Percentiles rank a stretch among this genome's conserved stretches.
Evolutionary conservation across 768 basidiomycete genomes (phyloP).

Genomic region (Lactifluus volemus): DNA sequence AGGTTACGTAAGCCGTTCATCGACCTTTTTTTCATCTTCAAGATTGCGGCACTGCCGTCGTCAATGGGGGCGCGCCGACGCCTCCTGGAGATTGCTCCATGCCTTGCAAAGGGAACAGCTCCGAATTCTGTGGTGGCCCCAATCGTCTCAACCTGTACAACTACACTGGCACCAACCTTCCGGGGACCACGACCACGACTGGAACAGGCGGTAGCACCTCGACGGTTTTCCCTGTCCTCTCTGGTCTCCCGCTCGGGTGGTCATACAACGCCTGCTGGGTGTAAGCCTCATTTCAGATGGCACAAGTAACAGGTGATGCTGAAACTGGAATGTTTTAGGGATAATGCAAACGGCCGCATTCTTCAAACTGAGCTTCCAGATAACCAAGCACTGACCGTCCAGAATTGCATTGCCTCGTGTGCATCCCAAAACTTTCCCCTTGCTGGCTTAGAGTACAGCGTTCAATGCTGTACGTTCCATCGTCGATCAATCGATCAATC

Average conservation of each 20-base stretch:
- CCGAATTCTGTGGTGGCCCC: slow-evolving; percentile 69
- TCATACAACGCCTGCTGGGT: slow-evolving; percentile 39
- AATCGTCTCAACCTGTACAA: slow-evolving; percentile 59
- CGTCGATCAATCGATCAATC: background rate
- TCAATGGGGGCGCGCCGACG: slow-evolving; percentile 39
- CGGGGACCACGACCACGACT: slow-evolving; percentile 8
- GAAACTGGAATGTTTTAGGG: slow-evolving; percentile 24
- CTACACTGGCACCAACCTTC: slow-evolving; percentile 45
- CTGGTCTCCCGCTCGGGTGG: slow-evolving; percentile 12
- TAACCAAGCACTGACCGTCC: slow-evolving; percentile 40
- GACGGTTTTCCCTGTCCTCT: slow-evolving; percentile 11
- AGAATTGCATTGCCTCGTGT: slow-evolving; percentile 57
- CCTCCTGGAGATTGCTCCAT: slow-evolving; percentile 53
- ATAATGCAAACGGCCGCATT: slow-evolving; percentile 59
- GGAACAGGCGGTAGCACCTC: slow-evolving; percentile 29
- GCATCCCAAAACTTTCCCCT: slow-evolving; percentile 45
- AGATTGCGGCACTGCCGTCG: slow-evolving; percentile 45
- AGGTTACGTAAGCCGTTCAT: background rate
- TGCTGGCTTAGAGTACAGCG: slow-evolving; percentile 60
- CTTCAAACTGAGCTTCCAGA: slow-evolving; percentile 37
- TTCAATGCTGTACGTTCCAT: slow-evolving; percentile 38
- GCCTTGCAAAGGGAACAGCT: slow-evolving; percentile 51
- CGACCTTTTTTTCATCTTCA: background rate
- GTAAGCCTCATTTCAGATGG: slow-evolving; percentile 22
- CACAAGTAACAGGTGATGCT: background rate